Percentiles rank a stretch among this genome's conserved stretches.
phyloP scores from a whole-genome alignment of 352 stramenopile species.

The Phytophthora melonis region DNA sequence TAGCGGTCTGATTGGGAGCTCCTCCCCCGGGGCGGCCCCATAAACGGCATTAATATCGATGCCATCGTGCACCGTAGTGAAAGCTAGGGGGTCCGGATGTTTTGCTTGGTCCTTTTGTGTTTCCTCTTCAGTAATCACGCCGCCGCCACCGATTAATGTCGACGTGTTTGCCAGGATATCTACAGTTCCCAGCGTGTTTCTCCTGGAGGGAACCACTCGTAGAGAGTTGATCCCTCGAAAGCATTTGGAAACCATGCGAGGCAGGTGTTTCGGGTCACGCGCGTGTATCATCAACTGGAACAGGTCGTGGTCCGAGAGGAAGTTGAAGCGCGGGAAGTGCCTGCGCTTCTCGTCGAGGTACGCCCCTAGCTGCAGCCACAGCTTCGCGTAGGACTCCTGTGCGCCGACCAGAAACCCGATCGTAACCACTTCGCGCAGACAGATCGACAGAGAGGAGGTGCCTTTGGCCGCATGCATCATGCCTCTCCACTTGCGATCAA shows the following conservation, averaged over 20 bases:
- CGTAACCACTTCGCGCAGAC: conserved; percentile 69
- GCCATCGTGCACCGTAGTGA: conserved; percentile 17
- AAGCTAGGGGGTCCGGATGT: not conserved
- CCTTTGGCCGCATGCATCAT: conserved; percentile 72
- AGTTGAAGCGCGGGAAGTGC: conserved; percentile 68
- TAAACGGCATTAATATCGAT: conserved; percentile 57
- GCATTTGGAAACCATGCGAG: conserved; percentile 60
- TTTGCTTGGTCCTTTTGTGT: conserved; percentile 1
- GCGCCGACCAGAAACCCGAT: conserved; percentile 55
- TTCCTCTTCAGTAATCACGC: not conserved
- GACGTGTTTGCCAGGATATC: conserved; percentile 9
- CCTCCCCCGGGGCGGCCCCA: conserved; percentile 38
- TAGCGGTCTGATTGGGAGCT: conserved; percentile 51
- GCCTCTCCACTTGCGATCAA: conserved; percentile 75
- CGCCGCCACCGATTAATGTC: not conserved
- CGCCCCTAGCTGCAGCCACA: conserved; percentile 62
- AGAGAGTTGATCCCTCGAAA: conserved; percentile 56
- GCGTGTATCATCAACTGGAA: conserved; percentile 64
- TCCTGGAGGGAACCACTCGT: conserved; percentile 23
- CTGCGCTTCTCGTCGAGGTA: conserved; percentile 73
- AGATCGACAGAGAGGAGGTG: conserved; percentile 58
- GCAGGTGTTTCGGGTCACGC: conserved; percentile 42
- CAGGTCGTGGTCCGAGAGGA: conserved; percentile 71
- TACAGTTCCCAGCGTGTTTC: conserved; percentile 4
- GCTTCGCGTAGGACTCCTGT: conserved; percentile 54